Conservation (phyloP, 495 filamentous ascomycete species). For the Podospora sp. region DNA sequence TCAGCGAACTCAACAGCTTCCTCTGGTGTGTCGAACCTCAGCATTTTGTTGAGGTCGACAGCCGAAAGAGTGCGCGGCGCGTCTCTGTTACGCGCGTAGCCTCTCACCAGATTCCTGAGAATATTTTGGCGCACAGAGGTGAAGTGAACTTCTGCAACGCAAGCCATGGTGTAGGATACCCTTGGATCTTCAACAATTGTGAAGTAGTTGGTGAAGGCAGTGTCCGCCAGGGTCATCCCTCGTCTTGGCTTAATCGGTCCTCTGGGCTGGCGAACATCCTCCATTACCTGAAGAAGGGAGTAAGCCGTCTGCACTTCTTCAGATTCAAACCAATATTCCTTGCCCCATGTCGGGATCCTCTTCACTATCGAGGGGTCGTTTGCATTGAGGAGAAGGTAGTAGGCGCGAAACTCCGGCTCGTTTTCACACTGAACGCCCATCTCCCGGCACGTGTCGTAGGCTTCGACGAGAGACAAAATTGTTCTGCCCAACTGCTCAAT, state of each 20-base stretch:
- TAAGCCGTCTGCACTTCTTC: constrained; percentile 51
- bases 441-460: constrained; percentile 74
- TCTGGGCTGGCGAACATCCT: constrained; percentile 37
- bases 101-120: constrained; percentile 66
- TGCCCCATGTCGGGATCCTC: constrained; percentile 75
- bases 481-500: constrained; percentile 89
- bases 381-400: constrained; percentile 83
- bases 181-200: constrained; percentile 65
- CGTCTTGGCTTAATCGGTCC: constrained; percentile 42
- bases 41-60: constrained; percentile 61
- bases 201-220: constrained; percentile 74
- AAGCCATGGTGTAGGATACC: constrained; percentile 89
- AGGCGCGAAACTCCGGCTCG: constrained; percentile 88
- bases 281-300: constrained; percentile 43
- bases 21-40: constrained; percentile 74
- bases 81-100: constrained; percentile 62
- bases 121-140: constrained; percentile 75
- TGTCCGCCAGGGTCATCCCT: constrained; percentile 54
- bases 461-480: constrained; percentile 81
- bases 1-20: constrained; percentile 71
- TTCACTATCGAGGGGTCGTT: constrained; percentile 75
- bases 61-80: constrained; percentile 78
- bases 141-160: constrained; percentile 91
- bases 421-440: constrained; percentile 58
- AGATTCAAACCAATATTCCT: constrained; percentile 69